Evolutionary conservation across 2,329 filamentous ascomycete species (phyloP), one percentile per base, ranked within the genome.

Genomic region (Fusarium chuoi): DNA sequence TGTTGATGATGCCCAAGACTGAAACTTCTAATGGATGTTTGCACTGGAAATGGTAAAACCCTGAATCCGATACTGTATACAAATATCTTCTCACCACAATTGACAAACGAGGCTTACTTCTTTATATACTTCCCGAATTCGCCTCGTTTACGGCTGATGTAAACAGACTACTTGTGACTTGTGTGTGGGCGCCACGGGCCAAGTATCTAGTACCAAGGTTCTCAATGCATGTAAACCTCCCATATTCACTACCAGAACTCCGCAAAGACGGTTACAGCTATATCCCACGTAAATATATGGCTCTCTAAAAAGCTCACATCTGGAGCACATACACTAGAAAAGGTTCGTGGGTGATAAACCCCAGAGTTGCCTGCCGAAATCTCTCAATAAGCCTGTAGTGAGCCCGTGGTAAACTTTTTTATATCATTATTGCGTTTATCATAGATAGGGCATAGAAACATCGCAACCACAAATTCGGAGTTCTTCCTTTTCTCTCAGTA

Each of bases 61-160:
- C 7, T 26, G 18, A 26, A 26, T 45, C 3, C 2, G 7, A 45
- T 45, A 26, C 44, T 26, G 17, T 26, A 12, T 26, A 13, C 11
- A 20, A 13, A 45, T 20, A 20, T 6, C 7, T 45, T 20, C 1
- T 12, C 18, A 14, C 1, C 24, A 26, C 4, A 26, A 26, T 45
- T 26, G 5, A 5, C 5, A 1, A 26, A 5, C 24, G 12, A 26
- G 24, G 24, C 2, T 26, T 26, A 26, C 0, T 45, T 26, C 24
- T 45, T 8, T 4, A 28, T 6, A 7, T 2, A 28, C 5, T 28
- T 10, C 24, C 44, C 18, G 14, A 0, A 14, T 2, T 3, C 12
- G 20, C 24, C 4, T 46, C 24, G 12, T 26, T 10, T 3, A 7
- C n/a, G n/a, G n/a, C 44, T 20, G 8, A n/a, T n/a, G 22, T 41